Percentiles rank a stretch among this genome's conserved stretches.
These are phyloP conservation scores for Fusarium liriodendri DNA, from an alignment of 2,329 filamentous ascomycete species.

Conservation along the genomic window DNA sequence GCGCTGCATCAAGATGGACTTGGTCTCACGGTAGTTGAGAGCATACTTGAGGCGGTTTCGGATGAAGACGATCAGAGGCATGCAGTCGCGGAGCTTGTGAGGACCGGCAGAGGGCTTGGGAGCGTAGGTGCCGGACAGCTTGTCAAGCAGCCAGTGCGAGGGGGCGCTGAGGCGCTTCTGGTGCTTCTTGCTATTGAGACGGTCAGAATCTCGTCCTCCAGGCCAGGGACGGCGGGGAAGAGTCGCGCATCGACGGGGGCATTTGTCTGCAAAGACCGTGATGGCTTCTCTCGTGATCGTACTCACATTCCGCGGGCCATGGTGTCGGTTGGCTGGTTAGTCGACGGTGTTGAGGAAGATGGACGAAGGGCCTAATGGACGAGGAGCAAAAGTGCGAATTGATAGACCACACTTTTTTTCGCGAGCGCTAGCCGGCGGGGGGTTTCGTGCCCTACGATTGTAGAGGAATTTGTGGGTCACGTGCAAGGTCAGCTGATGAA, in stretches of 20 bases:
- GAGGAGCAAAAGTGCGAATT: slow-evolving; percentile 42
- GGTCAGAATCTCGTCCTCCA: slow-evolving; percentile 45
- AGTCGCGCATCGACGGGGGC: slow-evolving; percentile 17
- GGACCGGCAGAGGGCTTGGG: slow-evolving; percentile 82
- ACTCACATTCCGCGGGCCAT: slow-evolving; percentile 76
- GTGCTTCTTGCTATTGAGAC: slow-evolving; percentile 87
- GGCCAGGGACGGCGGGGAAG: neutral
- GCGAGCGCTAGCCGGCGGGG: slow-evolving; percentile 42
- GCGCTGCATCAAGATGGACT: slow-evolving; percentile 98
- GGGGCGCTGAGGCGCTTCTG: slow-evolving; percentile 99
- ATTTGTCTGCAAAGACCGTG: neutral
- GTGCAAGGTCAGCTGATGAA: slow-evolving; percentile 10
- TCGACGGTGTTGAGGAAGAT: slow-evolving; percentile 52
- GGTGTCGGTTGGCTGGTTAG: slow-evolving; percentile 58
- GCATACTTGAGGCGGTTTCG: slow-evolving; percentile 98
- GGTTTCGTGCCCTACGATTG: slow-evolving; percentile 50
- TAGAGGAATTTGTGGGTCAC: slow-evolving; percentile 13
- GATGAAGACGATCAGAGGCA: slow-evolving; percentile 99
- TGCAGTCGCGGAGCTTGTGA: slow-evolving; percentile 99
- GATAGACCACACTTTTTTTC: slow-evolving; percentile 45
- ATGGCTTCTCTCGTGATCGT: slow-evolving; percentile 16
- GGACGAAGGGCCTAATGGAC: slow-evolving; percentile 41
- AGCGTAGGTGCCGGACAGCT: slow-evolving; percentile 91
- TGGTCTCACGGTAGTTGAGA: slow-evolving; percentile 97
- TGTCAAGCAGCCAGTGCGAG: slow-evolving; percentile 99